Evolutionary conservation across 176 grass and related monocot genomes (phyloP), one percentile per base, ranked within the genome.

Genomic region (bread wheat (Triticum aestivum)): DNA sequence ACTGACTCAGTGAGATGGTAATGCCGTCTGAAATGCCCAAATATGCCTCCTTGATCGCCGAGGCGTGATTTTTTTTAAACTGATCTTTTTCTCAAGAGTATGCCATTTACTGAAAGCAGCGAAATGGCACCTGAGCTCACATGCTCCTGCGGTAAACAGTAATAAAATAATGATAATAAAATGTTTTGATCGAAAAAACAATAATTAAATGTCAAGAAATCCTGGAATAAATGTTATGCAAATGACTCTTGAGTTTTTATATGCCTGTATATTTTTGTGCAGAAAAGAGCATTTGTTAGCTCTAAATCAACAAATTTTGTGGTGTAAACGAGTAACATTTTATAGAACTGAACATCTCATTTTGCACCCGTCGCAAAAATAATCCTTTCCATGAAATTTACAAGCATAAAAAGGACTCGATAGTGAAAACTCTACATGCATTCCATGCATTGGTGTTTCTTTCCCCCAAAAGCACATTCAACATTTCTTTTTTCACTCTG

Each of bases 111-210:
- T 59, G 56, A 59, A 59, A 59, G 56, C 56, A 59, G 56, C 6
- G n/a, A 73, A 73, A 73, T 73, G 69, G 7, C 18, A 72, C 69
- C 20, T 72, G 69, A 42, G 69, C 69, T 72, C 69, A 72, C 69
- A 23, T 41, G 37, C 69, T 72, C 68, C 18, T 70, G 34, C 18
- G 10, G 7, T 70, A 9, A 70, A 21, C 10, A 72, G 39, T 23
- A 47, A 1, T 23, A 47, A 1, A 42, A 21, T 9, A 59, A 59
- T 54, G 21, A 21, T 21, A 41, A 23, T 33, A 13, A 71, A 39
- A 42, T 72, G 69, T 41, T 44, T 44, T 44, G 42, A 44, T 44
- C 3, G 10, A 41, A 41, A 39, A 20, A 54, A 58, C 18, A 58
- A 21, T 8, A 41, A 23, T 17, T 23, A 71, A n/a, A 13, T 72